Evolutionary conservation across 1,284 basidiomycete species (phyloP), one percentile per base, ranked within the genome.

Genomic region (Ceratobasidium sp.): DNA sequence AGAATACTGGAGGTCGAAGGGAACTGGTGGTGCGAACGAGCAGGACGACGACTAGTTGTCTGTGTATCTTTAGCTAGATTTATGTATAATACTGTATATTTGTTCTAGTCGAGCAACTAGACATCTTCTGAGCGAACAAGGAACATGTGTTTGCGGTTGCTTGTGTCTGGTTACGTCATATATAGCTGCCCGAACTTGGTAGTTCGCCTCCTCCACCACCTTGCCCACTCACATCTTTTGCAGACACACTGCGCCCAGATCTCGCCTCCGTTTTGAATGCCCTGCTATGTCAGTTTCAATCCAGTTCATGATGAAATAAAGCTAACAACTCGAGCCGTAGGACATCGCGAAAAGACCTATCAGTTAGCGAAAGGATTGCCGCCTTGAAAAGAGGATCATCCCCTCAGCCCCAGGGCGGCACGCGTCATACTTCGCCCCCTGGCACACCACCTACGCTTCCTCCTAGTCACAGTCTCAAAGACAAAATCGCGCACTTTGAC

Each of bases 401-500:
- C 77, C 64, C 75, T 78, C 60, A 76, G 65, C 64, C 63, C 74
- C 74, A 69, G 63, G 53, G 53, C 51, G 51, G 33, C 31, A 13
- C 56, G 56, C 75, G 67, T 28, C 67, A 42, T 37, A 26, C 60
- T 45, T 53, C 49, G 20, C 56, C 56, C 7, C 67, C 49, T 54
- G 61, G 63, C 63, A 74, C 61, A 23, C 58, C 76, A 4, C 69
- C 66, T 3, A 63, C 26, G 23, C 31, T 64, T 11, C 58, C 67
- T 3, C n/a, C 47, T n/a, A 45, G 11, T 11, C 76, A 64, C 17
- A 37, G 45, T 13, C 68, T 78, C 66, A 78, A 78, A 68, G 77
- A 78, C 68, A 78, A 78, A 61, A 76, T 76, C 15, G 78, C 78
- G 26, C 68, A 65, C 56, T 78, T 78, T 39, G 78, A 78, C 42